Base-by-base conservation (phyloP, 202 grass and related monocot genomes). In the Schoenoplectus triqueter region DNA sequence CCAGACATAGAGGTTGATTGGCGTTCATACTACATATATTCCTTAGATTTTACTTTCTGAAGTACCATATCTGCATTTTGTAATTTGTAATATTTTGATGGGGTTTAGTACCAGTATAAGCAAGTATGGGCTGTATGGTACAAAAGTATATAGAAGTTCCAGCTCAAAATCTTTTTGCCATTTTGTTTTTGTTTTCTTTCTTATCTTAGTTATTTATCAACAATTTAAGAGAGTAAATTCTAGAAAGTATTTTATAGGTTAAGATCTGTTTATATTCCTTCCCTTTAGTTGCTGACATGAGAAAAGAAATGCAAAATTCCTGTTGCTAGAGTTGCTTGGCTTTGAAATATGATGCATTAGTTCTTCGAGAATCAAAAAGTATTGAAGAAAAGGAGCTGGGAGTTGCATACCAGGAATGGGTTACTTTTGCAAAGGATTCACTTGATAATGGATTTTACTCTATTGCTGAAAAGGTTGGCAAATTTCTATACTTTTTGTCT, bases 361-460 rank as follows among this genome's bases (percentile, higher is more conserved):
- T 91, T 42, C 86, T 91, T 9, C 69, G 91, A 54, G 67, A 93
- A n/a, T 56, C 81, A 15, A 82, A 82, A 22, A 87, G 68, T 68
- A 44, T 86, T 2, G 10, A 68, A 52, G 13, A 84, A 64, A 59
- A 65, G 20, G 67, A 87, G 46, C 50, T 91, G 49, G 9, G 75
- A 75, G 84, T 96, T 54, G 87, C 88, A 5, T 85, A 47, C 47
- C 51, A 91, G 48, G 93, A 96, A 82, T 96, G 91, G 91, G 22
- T 87, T 13, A 89, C 84, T 73, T 93, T 94, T 52, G 94, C 88
- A 8, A 92, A 92, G 52, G 94, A 97, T 46, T 92, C 88, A 83
- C 83, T 94, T 87, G 72, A 97, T 69, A 94, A 97, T 87, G 92
- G 90, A 11, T 92, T 97, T 73, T 97, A 94, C 61, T 61, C 88